Percentiles rank a stretch among this genome's conserved stretches.
These are phyloP conservation scores for Toxoplasma gondii DNA, from an alignment of 169 alveolate genomes.

Conservation along the genomic window DNA sequence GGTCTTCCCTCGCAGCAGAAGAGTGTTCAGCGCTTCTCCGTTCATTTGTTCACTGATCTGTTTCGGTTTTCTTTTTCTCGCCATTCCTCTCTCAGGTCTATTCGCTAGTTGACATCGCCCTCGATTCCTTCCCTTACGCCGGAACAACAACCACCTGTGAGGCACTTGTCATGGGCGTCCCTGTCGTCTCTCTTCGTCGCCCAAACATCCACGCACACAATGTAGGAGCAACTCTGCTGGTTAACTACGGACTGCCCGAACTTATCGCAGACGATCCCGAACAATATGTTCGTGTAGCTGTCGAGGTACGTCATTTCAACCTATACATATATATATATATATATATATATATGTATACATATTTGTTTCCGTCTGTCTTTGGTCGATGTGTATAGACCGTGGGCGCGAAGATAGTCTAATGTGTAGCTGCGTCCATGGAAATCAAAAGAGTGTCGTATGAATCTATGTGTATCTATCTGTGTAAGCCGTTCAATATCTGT, in stretches of 20 bases:
- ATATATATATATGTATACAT: not conserved
- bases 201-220: slow-evolving; percentile 70
- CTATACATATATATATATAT: not conserved
- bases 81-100: slow-evolving; percentile 51
- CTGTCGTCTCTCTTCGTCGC: slow-evolving; percentile 77
- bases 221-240: slow-evolving; percentile 72
- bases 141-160: slow-evolving; percentile 83
- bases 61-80: slow-evolving; percentile 36
- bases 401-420: not conserved
- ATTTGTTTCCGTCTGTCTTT: not conserved
- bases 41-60: not conserved
- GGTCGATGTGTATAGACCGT: not conserved
- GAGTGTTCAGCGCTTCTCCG: too few relatives aligned
- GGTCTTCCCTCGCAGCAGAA: not conserved
- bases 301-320: not conserved
- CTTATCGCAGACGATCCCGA: slow-evolving; percentile 59
- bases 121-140: slow-evolving; percentile 81
- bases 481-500: too few relatives aligned
- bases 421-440: not conserved
- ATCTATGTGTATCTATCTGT: too few relatives aligned
- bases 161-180: slow-evolving; percentile 81
- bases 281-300: slow-evolving; percentile 60
- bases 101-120: slow-evolving; percentile 73
- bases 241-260: slow-evolving; percentile 58
- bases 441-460: too few relatives aligned